phyloP scores from a whole-genome alignment of 108 stramenopile species.

The Nitzschia inconspicua region DNA sequence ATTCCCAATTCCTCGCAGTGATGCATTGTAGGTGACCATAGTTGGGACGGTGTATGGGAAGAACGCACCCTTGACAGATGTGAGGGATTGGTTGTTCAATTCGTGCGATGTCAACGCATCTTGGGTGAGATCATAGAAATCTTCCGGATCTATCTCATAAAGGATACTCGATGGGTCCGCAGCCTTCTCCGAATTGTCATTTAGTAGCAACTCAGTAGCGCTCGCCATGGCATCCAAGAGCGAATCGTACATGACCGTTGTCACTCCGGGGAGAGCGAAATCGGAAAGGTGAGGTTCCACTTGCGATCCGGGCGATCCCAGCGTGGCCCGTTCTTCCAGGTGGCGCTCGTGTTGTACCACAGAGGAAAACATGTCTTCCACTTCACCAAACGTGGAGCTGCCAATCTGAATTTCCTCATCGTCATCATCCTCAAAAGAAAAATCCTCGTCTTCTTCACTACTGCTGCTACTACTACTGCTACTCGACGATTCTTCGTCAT shows the following conservation, averaged over 20 bases:
- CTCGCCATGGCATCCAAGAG: conserved; percentile 65
- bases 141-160: background rate
- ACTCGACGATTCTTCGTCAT: background rate
- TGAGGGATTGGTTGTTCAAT: conserved; percentile 27
- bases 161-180: background rate
- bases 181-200: background rate
- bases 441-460: background rate
- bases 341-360: conserved; percentile 21
- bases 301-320: background rate
- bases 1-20: conserved; percentile 47
- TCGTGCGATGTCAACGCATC: conserved; percentile 9
- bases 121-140: background rate
- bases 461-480: background rate
- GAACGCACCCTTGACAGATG: conserved; percentile 4
- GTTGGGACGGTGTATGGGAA: conserved; percentile 39
- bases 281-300: conserved; percentile 3
- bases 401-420: conserved; percentile 21
- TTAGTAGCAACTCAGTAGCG: conserved; percentile 14
- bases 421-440: conserved; percentile 16
- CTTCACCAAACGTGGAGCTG: conserved; percentile 16
- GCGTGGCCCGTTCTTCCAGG: conserved; percentile 2
- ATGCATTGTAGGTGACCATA: conserved; percentile 66
- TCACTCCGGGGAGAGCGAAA: conserved; percentile 57
- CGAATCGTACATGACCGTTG: conserved; percentile 56
- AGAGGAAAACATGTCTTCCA: conserved; percentile 8